Evolutionary conservation across 441 rosid genomes (phyloP), one percentile per base, ranked within the genome.

Genomic region (Pelargonium fulgidum): DNA sequence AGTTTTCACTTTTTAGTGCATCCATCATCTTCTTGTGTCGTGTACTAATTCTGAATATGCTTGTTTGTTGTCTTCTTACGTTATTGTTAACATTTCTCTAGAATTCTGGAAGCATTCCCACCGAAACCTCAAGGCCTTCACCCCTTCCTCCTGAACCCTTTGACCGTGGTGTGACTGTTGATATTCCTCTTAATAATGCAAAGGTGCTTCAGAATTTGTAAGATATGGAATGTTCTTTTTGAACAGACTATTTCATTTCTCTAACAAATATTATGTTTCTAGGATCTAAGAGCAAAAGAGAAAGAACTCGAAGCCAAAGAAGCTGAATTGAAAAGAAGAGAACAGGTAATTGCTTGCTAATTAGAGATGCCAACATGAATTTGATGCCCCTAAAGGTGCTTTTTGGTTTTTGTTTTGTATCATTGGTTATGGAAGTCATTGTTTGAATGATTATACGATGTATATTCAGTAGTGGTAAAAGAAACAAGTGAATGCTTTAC

Each of bases 111-210:
- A 85, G 78, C 71, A 91, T 84, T 62, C 90, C 91, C 62, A 79
- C 96, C 63, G 89, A 90, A 72, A 83, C 83, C 52, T 85, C 96
- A 45, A 85, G 77, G 83, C 91, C 90, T 73, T 83, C 98, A 41
- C 98, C 99, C n/a, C 97, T 95, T 81, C 98, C 99, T 76, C 94
- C 85, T n/a, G 99, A 95, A 76, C 97, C 92, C 45, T 85, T 88
- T 87, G 99, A 95, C 65, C 92, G 97, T 56, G 91, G 92, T 75
- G 90, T 87, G 72, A 86, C 98, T 1, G 56, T 86, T 75, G 94
- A 92, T 72, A 89, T 94, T 78, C 90, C 99, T 70, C 95, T 91
- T 62, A 86, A 89, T 78, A 70, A 81, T 74, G 89, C 79, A 71
- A 90, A 85, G 87, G 98, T 91, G 83, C 54, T 42, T 19, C 8